phyloP scores from a whole-genome alignment of 768 basidiomycete genomes.

The Psilocybe azurescens region DNA sequence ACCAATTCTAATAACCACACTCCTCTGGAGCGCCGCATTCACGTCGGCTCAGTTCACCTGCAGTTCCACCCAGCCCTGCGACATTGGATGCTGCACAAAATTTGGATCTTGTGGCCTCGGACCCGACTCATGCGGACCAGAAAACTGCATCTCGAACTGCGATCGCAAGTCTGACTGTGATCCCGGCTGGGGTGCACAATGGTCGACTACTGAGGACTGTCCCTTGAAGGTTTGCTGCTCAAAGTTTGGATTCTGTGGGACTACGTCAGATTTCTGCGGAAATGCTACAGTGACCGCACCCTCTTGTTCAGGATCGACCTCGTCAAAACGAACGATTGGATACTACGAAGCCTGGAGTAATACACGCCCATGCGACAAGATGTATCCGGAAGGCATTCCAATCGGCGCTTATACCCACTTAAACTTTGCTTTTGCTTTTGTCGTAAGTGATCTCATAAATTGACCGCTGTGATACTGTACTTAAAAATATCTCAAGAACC shows the following conservation, averaged over 20 bases:
- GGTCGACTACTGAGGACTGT: background rate
- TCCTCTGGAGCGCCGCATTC: background rate
- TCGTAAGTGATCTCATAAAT: background rate
- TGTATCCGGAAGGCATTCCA: background rate
- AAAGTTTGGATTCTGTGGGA: slow-evolving; percentile 2
- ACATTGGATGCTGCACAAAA: background rate
- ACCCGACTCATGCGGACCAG: background rate
- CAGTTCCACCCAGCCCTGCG: background rate
- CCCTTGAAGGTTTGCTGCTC: slow-evolving; percentile 1
- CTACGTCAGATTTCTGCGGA: slow-evolving; percentile 1
- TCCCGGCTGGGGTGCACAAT: background rate
- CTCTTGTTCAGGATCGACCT: background rate
- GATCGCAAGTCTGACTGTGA: slow-evolving; percentile 6
- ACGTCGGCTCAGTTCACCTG: background rate
- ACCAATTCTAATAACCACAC: background rate
- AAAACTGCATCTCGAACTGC: slow-evolving; percentile 4
- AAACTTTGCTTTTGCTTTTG: background rate
- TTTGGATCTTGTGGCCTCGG: slow-evolving; percentile 1
- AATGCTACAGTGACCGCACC: background rate
- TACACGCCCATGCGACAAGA: background rate
- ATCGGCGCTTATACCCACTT: background rate
- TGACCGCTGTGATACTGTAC: background rate
- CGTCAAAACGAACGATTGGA: background rate
- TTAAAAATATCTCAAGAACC: background rate
- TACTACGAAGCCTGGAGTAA: background rate